Evolutionary conservation across 2,329 filamentous ascomycete species (phyloP).

Genomic region (Fonsecaea pugnacius): DNA sequence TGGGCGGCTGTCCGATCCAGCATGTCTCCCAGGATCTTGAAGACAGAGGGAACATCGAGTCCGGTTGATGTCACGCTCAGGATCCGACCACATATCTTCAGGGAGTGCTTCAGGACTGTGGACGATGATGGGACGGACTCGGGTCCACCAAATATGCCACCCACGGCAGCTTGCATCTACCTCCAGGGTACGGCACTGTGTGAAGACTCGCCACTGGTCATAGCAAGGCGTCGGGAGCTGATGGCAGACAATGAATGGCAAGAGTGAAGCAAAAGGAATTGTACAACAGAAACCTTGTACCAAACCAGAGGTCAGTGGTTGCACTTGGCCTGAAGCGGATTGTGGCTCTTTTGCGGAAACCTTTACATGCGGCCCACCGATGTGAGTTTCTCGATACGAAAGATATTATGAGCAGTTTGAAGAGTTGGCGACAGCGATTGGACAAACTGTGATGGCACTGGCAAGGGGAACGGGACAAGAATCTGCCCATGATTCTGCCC

Average conservation of each 20-base stretch:
- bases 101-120: conserved; percentile 43
- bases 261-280: not conserved
- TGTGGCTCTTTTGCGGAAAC: not conserved
- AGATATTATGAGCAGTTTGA: not conserved
- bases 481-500: conserved; percentile 29
- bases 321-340: not conserved
- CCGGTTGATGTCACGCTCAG: conserved; percentile 54
- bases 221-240: conserved; percentile 48
- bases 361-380: not conserved
- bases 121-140: not conserved
- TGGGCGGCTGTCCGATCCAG: conserved; percentile 59
- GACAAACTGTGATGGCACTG: conserved; percentile 2
- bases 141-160: conserved; percentile 22
- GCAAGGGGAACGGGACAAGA: conserved; percentile 8
- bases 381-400: not conserved
- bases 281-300: conserved; percentile 15
- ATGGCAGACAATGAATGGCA: conserved; percentile 11
- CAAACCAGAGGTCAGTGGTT: not conserved
- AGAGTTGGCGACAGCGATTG: not conserved
- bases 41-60: conserved; percentile 40
- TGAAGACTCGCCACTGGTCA: conserved; percentile 52
- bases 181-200: conserved; percentile 56
- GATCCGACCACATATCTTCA: conserved; percentile 57
- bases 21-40: conserved; percentile 43
- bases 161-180: conserved; percentile 53